These are phyloP conservation scores for Phialophora expanda DNA, from an alignment of 2,329 filamentous ascomycete species.

Conservation along the genomic window DNA sequence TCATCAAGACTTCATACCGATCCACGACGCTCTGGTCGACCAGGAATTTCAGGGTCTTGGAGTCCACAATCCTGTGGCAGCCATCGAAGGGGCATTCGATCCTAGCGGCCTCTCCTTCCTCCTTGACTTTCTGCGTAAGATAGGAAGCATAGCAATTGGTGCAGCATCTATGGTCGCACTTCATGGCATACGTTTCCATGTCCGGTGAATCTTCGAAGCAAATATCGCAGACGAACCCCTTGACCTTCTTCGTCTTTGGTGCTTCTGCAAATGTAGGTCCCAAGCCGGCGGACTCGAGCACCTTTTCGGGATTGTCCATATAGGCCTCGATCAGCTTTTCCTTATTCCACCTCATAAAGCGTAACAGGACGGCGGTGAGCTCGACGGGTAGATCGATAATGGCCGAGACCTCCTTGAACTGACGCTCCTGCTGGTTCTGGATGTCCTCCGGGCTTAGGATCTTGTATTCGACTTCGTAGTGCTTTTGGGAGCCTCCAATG, in stretches of 20 bases:
- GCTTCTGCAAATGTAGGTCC: constrained; percentile 66
- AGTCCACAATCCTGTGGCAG: constrained; percentile 89
- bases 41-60: constrained; percentile 81
- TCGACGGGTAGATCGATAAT: constrained; percentile 89
- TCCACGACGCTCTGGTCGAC: constrained; percentile 62
- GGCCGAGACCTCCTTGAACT: constrained; percentile 87
- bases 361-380: constrained; percentile 85
- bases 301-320: constrained; percentile 83
- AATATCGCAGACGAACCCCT: constrained; percentile 89
- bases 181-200: constrained; percentile 87
- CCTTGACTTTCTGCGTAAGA: constrained; percentile 86
- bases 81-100: constrained; percentile 91
- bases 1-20: constrained; percentile 83
- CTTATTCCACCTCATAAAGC: constrained; percentile 94
- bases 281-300: constrained; percentile 83
- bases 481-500: constrained; percentile 70
- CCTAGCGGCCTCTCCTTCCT: constrained; percentile 91
- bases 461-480: constrained; percentile 84
- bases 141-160: constrained; percentile 92
- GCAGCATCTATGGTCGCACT: constrained; percentile 92
- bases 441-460: constrained; percentile 82
- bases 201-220: constrained; percentile 87
- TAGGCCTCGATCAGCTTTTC: constrained; percentile 93
- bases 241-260: constrained; percentile 71
- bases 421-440: constrained; percentile 79